Evolutionary conservation across 2,329 filamentous ascomycete genomes (phyloP), one percentile per base, ranked within the genome.

Genomic region (Neofusicoccum laricinum): DNA sequence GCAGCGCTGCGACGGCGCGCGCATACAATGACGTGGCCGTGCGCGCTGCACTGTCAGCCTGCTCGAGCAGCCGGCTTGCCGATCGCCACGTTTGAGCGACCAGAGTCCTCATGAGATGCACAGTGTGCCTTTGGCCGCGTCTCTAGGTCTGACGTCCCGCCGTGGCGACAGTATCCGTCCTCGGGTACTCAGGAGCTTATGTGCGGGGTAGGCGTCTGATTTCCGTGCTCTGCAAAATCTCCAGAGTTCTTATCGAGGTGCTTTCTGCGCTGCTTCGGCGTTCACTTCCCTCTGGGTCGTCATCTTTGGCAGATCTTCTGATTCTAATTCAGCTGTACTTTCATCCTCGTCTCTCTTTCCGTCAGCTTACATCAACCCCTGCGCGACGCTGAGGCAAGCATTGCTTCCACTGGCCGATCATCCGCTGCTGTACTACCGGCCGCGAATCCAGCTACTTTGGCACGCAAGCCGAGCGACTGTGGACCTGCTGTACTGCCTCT

Each of bases 41-140:
- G 38, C 40, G 41, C 41, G 55, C 55, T 59, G 55, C 55, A 46
- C 15, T 8, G 55, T 59, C 55, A 59, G 55, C 55, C 40, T 34
- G 41, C 41, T 36, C 41, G 41, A 59, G 55, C 55, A 34, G 30
- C 30, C n/a, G 25, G n/a, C 38, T 3, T 17, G 55, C 25, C 25
- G 55, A 59, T 59, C 55, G 41, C 55, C 55, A 59, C 55, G 55
- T 59, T 38, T 59, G 55, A 46, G 55, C 41, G 30, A 59, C 41
- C 40, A 46, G 38, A 32, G 25, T 11, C 25, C 55, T 36, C n/a
- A 21, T 41, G 17, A 21, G 43, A 55, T 55, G 50, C 49, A 48
- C 15, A 10, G 3, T n/a, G 50, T 30, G 17, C 50, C 17, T 38
- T 36, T 40, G 50, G 15, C 50, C 25, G 53, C 50, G 5, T 15